Base-by-base conservation (phyloP, 2,329 filamentous ascomycete species). In the Lachnellula occidentalis region DNA sequence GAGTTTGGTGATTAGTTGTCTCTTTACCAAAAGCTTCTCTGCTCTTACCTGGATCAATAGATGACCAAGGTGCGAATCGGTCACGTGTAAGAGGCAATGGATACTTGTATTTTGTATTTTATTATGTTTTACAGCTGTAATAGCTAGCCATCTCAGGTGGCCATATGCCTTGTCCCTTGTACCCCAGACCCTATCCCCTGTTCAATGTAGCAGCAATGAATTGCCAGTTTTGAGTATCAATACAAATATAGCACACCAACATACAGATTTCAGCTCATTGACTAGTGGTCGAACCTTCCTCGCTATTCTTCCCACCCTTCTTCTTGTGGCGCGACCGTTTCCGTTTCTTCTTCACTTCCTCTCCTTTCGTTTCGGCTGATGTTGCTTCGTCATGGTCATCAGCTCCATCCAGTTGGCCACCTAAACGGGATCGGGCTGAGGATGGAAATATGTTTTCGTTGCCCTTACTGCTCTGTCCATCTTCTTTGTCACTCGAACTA, bases 311-410 rank as follows among this genome's bases (percentile, higher is more conserved):
- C 7, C 53, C 51, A 21, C 53, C 60, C 61, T 67, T 67, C 61
- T 64, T 67, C 50, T 63, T 63, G 11, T 54, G 52, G 15, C 59
- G 53, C 24, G 48, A 57, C 8, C 64, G 58, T 42, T 58, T 63
- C 21, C 63, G 55, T 57, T 67, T 67, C 51, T 62, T 65, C 55
- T 66, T 65, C 2, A 59, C 61, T 34, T 62, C 56, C 34, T 62
- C 58, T 12, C 57, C 54, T 22, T 60, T 14, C 8, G 52, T 46
- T 34, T 49, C 34, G 17, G 49, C 12, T 54, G 45, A 34, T 52
- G 48, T 14, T 56, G 27, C 53, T 19, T 36, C 42, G 5, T 36
- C 34, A 19, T 47, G n/a, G 24, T 45, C 48, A 34, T 39, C 42
- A 14, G 31, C 41, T 41, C 53, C 48, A n/a, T 34, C 53, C 45